Base-by-base conservation (phyloP, 164 flowering plant genomes). In the Macadamia tetraphylla region DNA sequence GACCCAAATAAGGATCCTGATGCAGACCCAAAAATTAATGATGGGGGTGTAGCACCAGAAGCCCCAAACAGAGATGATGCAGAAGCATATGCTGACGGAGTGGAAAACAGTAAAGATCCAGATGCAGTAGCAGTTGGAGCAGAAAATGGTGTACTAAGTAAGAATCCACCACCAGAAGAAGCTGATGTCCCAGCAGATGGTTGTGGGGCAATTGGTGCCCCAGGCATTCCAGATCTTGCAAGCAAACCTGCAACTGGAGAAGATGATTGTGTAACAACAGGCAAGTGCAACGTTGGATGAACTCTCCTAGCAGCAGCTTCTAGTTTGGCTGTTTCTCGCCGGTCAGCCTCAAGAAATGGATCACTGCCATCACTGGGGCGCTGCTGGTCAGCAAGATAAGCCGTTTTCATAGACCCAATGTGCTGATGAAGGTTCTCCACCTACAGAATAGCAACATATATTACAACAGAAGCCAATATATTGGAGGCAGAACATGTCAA, bases 321-420 rank as follows among this genome's bases (percentile, higher is more conserved):
- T 73, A 78, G 88, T 80, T 86, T 90, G 63, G 99, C 97, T 15
- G 86, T 85, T 81, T 89, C 93, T 40, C 99, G 81, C 32, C 94
- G 74, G 77, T 95, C 98, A 60, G 98, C 99, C 81, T 90, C 99
- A 57, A 95, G 90, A 82, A 95, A 95, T 8, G 99, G 99, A 79
- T 95, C 87, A 67, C 80, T 84, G 14, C 68, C 88, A 69, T 89
- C 93, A 11, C 99, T 96, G 46, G 86, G 77, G 12, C 85, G 94
- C 13, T 94, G 94, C 73, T 92, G 98, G 62, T 92, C 96, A 71
- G 86, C 88, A 70, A 95, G 93, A 77, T 95, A 95, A 40, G 97
- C 94, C n/a, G 83, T 68, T 82, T 82, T 90, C 98, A 92, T 90
- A 13, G 99, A 92, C 79, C 87, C 98, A 71, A 91, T 86, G 74